Evolutionary conservation across 139 green algal genomes (phyloP), one percentile per base, ranked within the genome.

Genomic region (Chlamydomonas applanata): DNA sequence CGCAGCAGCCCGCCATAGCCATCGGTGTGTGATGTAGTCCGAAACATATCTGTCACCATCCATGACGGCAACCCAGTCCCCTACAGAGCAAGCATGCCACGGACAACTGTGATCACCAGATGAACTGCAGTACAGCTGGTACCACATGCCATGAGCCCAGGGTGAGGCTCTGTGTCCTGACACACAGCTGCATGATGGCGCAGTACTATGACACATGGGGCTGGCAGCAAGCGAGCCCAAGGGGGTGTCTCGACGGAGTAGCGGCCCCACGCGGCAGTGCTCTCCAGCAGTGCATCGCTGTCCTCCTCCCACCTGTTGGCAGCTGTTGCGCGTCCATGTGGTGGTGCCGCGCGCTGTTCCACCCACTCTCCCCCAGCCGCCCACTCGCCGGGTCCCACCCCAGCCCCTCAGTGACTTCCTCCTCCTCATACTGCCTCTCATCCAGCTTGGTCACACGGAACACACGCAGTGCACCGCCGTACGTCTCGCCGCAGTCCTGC

Each of bases 291-390:
- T n/a, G n/a, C n/a, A n/a, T n/a, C n/a, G n/a, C n/a, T n/a, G n/a
- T n/a, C n/a, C n/a, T n/a, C n/a, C n/a, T 16, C 56, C 19, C 22
- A 63, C 56, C 80, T 25, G 70, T 60, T 34, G 72, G 35, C 34
- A 84, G 61, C 73, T 75, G 57, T 29, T 80, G 79, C 13, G 73
- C 77, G 32, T 87, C 82, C n/a, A 87, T n/a, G 66, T 85, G 82
- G 67, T 87, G 82, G 24, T 80, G 35, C 54, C 82, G 49, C 2
- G 69, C 25, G 3, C 70, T 44, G 57, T 83, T 86, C 81, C 81
- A 86, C 27, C 40, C 29, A 2, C 24, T 36, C 27, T 73, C 67
- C 13, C 67, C 67, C 67, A 62, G 45, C 44, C 30, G 14, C 25
- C 67, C 67, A 5, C 25, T 30, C 16, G 45, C 25, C 17, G 67